A percentile compares a stretch with the other conserved stretches of the same genome.
Conservation (phyloP, 2,329 filamentous ascomycete genomes). For the Nothomitra cinnamomea region DNA sequence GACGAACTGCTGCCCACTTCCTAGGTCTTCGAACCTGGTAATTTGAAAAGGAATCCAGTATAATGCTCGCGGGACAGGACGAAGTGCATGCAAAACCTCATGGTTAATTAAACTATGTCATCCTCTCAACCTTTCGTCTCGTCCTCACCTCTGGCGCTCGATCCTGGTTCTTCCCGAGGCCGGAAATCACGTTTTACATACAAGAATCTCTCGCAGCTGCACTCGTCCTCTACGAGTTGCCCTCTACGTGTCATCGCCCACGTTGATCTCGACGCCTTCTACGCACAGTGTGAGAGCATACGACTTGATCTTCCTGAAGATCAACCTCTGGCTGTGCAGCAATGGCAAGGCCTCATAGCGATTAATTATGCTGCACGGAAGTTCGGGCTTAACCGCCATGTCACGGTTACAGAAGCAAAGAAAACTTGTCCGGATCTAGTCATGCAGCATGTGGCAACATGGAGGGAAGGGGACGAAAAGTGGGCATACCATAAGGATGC, state of each 20-base stretch:
- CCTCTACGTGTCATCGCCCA: conserved; percentile 80
- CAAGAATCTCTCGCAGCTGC: conserved; percentile 62
- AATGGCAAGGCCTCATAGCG: conserved; percentile 73
- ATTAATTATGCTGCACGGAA: conserved; percentile 85
- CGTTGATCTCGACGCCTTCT: conserved; percentile 94
- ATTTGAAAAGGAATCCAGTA: too few relatives aligned
- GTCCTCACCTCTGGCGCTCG: conserved; percentile 11
- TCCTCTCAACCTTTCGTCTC: conserved; percentile 13
- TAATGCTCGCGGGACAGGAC: too few relatives aligned
- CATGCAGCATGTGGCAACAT: conserved; percentile 85
- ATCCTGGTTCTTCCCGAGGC: conserved; percentile 15
- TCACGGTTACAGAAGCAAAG: conserved; percentile 63
- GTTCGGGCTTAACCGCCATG: conserved; percentile 64
- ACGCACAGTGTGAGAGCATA: conserved; percentile 90
- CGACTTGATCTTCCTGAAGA: conserved; percentile 58
- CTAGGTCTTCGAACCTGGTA: too few relatives aligned
- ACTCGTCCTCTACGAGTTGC: conserved; percentile 49
- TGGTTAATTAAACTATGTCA: too few relatives aligned
- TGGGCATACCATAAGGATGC: conserved; percentile 86
- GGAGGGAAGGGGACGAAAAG: conserved; percentile 75
- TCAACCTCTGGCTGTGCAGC: conserved; percentile 64
- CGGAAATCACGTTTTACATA: conserved; percentile 63
- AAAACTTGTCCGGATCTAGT: conserved; percentile 74
- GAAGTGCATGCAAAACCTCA: not conserved
- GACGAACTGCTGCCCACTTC: too few relatives aligned